Conservation (phyloP, 176 grass and related monocot genomes). For the Oryza rufipogon region DNA sequence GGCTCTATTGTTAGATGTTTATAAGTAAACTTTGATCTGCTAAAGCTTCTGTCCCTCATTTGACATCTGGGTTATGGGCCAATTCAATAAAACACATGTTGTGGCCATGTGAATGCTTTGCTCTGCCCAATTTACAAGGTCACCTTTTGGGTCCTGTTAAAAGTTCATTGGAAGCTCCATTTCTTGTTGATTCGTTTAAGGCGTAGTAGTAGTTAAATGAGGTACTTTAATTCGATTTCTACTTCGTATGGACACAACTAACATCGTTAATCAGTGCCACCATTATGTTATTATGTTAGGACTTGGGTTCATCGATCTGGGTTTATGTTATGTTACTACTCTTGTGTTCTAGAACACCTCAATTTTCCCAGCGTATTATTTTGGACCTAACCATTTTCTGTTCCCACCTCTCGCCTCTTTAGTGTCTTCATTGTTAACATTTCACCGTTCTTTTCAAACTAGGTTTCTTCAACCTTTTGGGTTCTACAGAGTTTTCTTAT, state of each 20-base stretch:
- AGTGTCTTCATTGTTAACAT: neutral
- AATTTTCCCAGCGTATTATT: neutral
- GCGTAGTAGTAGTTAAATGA: neutral
- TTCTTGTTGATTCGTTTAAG: neutral
- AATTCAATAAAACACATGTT: neutral
- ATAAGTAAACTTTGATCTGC: neutral
- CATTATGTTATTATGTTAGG: neutral
- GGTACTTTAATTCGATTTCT: slow-evolving; percentile 7
- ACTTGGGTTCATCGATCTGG: neutral
- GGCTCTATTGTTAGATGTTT: neutral
- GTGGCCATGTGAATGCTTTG: neutral
- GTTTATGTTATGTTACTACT: slow-evolving; percentile 1
- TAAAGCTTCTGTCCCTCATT: slow-evolving; percentile 14
- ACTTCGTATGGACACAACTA: neutral
- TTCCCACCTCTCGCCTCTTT: neutral
- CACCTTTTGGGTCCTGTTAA: neutral
- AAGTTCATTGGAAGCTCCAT: slow-evolving; percentile 26
- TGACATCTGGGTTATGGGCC: neutral
- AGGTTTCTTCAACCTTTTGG: neutral
- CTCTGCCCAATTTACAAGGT: neutral
- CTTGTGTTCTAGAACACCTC: neutral
- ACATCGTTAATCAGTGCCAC: neutral
- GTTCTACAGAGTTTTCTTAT: neutral
- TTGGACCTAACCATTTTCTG: neutral
- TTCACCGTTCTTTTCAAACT: neutral